Conservation (phyloP, 148 eudicot genomes). For the Vaccinium vitisidaea region DNA sequence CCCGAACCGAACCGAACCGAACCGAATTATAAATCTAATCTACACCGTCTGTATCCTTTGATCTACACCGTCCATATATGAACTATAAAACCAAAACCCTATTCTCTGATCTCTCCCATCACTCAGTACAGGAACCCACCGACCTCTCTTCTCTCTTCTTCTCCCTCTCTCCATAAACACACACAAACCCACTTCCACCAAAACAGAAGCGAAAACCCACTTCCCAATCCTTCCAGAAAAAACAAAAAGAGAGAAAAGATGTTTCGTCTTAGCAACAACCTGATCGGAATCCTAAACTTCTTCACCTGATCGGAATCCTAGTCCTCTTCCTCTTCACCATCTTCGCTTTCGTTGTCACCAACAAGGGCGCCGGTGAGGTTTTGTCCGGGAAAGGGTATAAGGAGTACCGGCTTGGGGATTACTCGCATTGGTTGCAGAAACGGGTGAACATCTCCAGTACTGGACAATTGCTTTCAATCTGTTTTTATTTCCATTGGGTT, state of each 20-base stretch:
- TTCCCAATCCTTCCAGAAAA: not conserved
- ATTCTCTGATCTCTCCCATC: no score
- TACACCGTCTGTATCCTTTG: no score
- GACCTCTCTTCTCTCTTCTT: not conserved
- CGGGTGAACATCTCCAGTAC: conserved; percentile 34
- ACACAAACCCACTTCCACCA: not conserved
- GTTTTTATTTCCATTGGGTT: not conserved
- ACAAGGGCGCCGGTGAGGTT: conserved; percentile 68
- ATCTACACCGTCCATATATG: no score
- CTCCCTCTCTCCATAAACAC: not conserved
- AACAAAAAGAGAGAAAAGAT: not conserved
- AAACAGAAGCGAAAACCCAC: not conserved
- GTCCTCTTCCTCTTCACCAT: conserved; percentile 65
- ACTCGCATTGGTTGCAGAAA: conserved; percentile 79
- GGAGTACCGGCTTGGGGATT: conserved; percentile 74
- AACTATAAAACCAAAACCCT: no score
- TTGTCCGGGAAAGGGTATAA: conserved; percentile 59
- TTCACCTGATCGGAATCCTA: no score
- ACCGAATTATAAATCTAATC: no score
- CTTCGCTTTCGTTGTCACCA: conserved; percentile 79
- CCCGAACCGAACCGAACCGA: no score
- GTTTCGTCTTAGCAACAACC: conserved; percentile 45
- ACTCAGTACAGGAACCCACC: no score
- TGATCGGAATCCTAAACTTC: conserved; percentile 58
- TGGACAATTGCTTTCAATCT: not conserved